A percentile compares a stretch with the other conserved stretches of the same genome.
These are phyloP conservation scores for Talaromyces marneffei DNA, from an alignment of 2,329 filamentous ascomycete species.

Conservation along the genomic window DNA sequence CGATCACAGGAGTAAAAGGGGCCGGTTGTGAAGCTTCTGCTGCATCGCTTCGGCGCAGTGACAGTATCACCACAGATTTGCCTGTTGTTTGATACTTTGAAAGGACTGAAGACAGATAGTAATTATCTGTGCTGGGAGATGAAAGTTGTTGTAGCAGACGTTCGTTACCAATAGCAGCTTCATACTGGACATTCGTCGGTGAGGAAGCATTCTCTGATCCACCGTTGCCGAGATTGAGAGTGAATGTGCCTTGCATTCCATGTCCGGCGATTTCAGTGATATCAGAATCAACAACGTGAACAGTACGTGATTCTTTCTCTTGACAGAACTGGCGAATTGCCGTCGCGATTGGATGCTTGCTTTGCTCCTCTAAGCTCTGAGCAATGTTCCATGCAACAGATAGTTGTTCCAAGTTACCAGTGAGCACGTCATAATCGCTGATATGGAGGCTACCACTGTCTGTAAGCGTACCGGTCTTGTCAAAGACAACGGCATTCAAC, in stretches of 20 bases:
- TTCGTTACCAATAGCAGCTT: conserved; percentile 54
- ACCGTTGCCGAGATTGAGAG: conserved; percentile 21
- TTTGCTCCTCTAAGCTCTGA: conserved; percentile 51
- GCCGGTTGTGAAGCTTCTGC: conserved; percentile 13
- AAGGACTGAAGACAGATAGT: conserved; percentile 31
- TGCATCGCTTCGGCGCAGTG: conserved; percentile 24
- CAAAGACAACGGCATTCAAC: conserved; percentile 74
- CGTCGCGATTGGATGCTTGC: conserved; percentile 54
- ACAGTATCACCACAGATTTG: conserved; percentile 42
- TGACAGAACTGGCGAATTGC: conserved; percentile 49
- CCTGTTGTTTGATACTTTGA: conserved; percentile 37
- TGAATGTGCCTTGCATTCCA: conserved; percentile 51
- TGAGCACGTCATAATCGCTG: conserved; percentile 44
- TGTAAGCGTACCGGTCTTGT: conserved; percentile 82
- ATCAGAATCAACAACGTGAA: conserved; percentile 25
- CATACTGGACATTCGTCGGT: conserved; percentile 27
- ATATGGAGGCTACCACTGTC: conserved; percentile 54
- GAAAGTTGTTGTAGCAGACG: conserved; percentile 38
- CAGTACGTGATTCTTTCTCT: conserved; percentile 15
- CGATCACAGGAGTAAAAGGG: conserved; percentile 49
- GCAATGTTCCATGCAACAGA: conserved; percentile 42
- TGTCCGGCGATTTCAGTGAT: conserved; percentile 53
- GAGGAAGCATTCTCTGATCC: conserved; percentile 2
- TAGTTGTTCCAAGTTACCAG: conserved; percentile 26
- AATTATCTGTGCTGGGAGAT: conserved; percentile 25